Evolutionary conservation across 169 alveolate species (phyloP).

Genomic region (Cytauxzoon felis): DNA sequence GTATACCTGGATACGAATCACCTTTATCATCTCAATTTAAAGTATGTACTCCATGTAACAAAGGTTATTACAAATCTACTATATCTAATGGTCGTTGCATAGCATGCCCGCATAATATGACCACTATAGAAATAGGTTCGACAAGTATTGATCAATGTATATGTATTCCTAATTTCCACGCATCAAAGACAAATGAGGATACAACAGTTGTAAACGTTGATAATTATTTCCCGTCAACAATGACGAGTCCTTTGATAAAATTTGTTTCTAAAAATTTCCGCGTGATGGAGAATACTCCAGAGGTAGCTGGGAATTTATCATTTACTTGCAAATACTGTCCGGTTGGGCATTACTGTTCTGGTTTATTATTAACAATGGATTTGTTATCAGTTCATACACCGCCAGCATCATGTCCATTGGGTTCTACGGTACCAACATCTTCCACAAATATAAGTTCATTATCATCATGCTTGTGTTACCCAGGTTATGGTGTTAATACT

Average conservation of each 20-base stretch:
- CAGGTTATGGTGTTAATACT: slow-evolving; percentile 49
- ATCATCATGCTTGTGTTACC: slow-evolving; percentile 45
- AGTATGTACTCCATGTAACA: slow-evolving; percentile 62
- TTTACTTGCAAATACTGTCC: slow-evolving; percentile 30
- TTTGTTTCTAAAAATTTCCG: too few relatives aligned
- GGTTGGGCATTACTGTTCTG: slow-evolving; percentile 42
- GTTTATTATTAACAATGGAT: slow-evolving; percentile 17
- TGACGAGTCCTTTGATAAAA: neutral
- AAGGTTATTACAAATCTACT: slow-evolving; percentile 64
- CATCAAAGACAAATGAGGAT: slow-evolving; percentile 1
- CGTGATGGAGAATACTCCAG: slow-evolving; percentile 8
- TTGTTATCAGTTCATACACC: slow-evolving; percentile 23
- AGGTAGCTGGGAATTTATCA: neutral
- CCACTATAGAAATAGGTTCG: slow-evolving; percentile 66
- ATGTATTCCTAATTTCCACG: slow-evolving; percentile 61
- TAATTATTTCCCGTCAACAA: too few relatives aligned
- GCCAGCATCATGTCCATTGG: slow-evolving; percentile 48
- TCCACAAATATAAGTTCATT: slow-evolving; percentile 12
- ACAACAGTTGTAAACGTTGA: too few relatives aligned
- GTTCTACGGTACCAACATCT: slow-evolving; percentile 37
- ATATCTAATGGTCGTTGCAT: slow-evolving; percentile 61
- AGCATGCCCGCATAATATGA: slow-evolving; percentile 66
- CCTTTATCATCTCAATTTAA: neutral
- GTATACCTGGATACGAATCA: slow-evolving; percentile 63
- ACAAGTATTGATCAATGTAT: slow-evolving; percentile 60